phyloP scores from a whole-genome alignment of 1,284 basidiomycete species.

The Ceratobasidium sp. region DNA sequence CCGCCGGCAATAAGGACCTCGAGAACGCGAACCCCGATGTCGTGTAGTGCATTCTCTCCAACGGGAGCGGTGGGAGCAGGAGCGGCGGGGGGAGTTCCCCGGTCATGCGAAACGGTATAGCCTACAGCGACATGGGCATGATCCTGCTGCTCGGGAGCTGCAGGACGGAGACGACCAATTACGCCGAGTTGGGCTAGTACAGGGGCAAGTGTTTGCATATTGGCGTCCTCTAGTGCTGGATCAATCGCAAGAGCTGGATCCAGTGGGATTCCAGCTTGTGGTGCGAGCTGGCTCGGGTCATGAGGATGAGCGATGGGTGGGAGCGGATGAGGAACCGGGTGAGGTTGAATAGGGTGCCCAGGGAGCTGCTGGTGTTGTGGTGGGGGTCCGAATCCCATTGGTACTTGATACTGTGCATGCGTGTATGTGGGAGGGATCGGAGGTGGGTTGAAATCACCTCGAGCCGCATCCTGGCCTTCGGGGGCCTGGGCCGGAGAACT shows the following conservation, averaged over 20 bases:
- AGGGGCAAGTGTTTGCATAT: conserved; percentile 38
- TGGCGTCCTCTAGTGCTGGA: conserved; percentile 37
- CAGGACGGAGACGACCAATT: conserved; percentile 28
- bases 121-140: conserved; percentile 19
- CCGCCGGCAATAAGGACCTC: conserved; percentile 38
- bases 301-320: conserved; percentile 22
- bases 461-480: conserved; percentile 11
- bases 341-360: conserved; percentile 29
- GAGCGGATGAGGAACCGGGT: conserved; percentile 11
- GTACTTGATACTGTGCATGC: conserved; percentile 34
- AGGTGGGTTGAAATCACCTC: conserved; percentile 27
- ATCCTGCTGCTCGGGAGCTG: conserved; percentile 4
- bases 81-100: conserved; percentile 27
- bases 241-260: conserved; percentile 40
- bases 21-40: conserved; percentile 37
- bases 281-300: conserved; percentile 23
- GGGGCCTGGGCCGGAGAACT: conserved; percentile 35
- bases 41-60: conserved; percentile 18
- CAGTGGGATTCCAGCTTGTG: conserved; percentile 29
- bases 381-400: conserved; percentile 31
- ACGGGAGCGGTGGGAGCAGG: neutral
- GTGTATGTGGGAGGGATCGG: conserved; percentile 36
- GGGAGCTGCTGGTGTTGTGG: conserved; percentile 38
- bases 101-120: conserved; percentile 36
- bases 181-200: conserved; percentile 35